Base-by-base conservation (phyloP, 352 stramenopile genomes). In the Globisporangium recalcitrans region DNA sequence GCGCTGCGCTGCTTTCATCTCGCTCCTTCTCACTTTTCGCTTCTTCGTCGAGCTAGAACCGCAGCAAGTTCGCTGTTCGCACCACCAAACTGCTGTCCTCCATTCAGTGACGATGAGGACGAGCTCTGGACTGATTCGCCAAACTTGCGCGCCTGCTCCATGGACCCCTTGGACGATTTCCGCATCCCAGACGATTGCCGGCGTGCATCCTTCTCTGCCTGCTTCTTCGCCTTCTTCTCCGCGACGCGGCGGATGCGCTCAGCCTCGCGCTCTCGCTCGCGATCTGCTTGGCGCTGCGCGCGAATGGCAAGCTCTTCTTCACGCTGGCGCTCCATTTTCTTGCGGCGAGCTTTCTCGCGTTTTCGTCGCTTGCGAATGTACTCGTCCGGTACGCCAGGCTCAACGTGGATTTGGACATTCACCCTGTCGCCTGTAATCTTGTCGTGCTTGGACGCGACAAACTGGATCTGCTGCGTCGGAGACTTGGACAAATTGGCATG, bases 201-300 rank as follows among this genome's bases (percentile, higher is more conserved):
- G 1, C 77, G 77, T 16, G 82, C 69, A 14, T 95, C 85, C 42
- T 84, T 83, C 49, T 94, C 87, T 0, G 80, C 75, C 51, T 83
- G 81, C 53, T 95, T 95, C 53, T 93, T 93, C n/a, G 87, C 78
- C 62, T 95, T 95, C 61, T 91, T 91, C 52, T 94, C 84, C 0
- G 85, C 84, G 1, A 95, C 84, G 22, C 87, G 87, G 5, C 78
- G 80, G 36, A 91, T 48, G 21, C 87, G 85, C 62, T 94, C 85
- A 0, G 74, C 74, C 65, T 95, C 87, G 19, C 87, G 80, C 58
- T 88, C 74, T 7, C 71, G 66, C 7, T 90, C 72, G 10, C 83
- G 77, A 27, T 88, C 68, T 11, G 85, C 83, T 49, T 91, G 82
- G 31, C 87, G 82, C 27, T 85, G 72, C 1, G 82, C 78, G 26